These are phyloP conservation scores for Colletotrichum costaricense DNA, from an alignment of 2,329 filamentous ascomycete genomes.

Conservation along the genomic window DNA sequence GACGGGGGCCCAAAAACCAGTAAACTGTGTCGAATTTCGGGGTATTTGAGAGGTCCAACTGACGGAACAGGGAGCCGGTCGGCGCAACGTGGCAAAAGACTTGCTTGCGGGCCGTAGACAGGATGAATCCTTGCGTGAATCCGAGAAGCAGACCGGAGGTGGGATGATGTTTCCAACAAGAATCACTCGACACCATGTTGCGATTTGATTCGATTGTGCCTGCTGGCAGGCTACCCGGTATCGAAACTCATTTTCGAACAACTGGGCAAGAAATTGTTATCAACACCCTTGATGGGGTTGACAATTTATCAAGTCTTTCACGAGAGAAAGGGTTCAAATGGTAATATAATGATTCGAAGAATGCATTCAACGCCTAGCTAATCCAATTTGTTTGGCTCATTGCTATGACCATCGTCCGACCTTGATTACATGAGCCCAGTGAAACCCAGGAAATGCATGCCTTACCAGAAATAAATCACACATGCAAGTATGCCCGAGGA, in stretches of 20 bases:
- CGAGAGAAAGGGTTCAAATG: background rate
- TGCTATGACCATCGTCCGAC: constrained; percentile 23
- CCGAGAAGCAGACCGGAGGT: no score
- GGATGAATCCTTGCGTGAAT: background rate
- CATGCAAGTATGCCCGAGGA: background rate
- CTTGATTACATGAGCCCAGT: constrained; percentile 5
- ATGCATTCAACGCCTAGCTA: constrained; percentile 14
- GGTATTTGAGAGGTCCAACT: background rate
- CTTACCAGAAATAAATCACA: background rate
- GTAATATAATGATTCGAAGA: background rate
- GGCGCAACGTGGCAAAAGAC: constrained; percentile 15
- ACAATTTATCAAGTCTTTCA: fast-evolving
- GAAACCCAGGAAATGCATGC: background rate
- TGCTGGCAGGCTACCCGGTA: background rate
- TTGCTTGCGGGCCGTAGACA: constrained; percentile 8
- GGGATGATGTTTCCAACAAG: background rate
- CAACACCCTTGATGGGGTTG: no score
- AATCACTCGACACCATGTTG: background rate
- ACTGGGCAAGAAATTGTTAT: no score
- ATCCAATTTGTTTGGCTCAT: constrained; percentile 28
- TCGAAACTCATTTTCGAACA: background rate
- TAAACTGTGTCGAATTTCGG: background rate
- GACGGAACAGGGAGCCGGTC: background rate
- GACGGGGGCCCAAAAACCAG: background rate
- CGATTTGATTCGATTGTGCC: background rate